Evolutionary conservation across 225 moss, liverwort and hornwort genomes (phyloP).

Genomic region (Climacium dendroides): DNA sequence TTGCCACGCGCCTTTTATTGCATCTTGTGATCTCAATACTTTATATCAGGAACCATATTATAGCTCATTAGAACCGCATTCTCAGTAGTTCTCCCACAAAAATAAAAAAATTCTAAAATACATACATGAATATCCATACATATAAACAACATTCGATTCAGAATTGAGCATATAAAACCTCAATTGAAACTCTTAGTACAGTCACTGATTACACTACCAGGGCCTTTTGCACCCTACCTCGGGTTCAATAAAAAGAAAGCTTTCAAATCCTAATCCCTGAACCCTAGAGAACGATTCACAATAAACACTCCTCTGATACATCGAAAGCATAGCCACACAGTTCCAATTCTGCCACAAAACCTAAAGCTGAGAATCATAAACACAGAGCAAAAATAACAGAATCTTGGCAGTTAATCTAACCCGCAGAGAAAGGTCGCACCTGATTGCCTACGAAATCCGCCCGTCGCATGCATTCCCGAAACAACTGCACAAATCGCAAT

Average conservation of each 20-base stretch:
- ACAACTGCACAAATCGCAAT: constrained; percentile 41
- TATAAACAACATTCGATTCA: background rate
- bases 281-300: background rate
- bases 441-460: constrained; percentile 69
- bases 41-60: background rate
- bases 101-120: background rate
- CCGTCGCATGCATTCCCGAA: constrained; percentile 78
- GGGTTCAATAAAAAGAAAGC: too few species aligned
- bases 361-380: background rate
- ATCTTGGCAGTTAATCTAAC: background rate
- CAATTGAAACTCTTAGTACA: background rate
- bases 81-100: background rate
- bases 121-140: too few species aligned
- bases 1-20: background rate
- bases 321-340: background rate
- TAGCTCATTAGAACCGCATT: background rate
- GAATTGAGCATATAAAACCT: background rate
- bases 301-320: background rate
- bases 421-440: constrained; percentile 8
- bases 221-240: background rate
- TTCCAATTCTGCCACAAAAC: background rate
- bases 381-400: background rate
- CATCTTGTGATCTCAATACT: background rate
- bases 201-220: background rate
- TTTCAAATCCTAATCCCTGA: background rate